Base-by-base conservation (phyloP, 176 grass and related monocot genomes). In the Rhynchospora pubera region DNA sequence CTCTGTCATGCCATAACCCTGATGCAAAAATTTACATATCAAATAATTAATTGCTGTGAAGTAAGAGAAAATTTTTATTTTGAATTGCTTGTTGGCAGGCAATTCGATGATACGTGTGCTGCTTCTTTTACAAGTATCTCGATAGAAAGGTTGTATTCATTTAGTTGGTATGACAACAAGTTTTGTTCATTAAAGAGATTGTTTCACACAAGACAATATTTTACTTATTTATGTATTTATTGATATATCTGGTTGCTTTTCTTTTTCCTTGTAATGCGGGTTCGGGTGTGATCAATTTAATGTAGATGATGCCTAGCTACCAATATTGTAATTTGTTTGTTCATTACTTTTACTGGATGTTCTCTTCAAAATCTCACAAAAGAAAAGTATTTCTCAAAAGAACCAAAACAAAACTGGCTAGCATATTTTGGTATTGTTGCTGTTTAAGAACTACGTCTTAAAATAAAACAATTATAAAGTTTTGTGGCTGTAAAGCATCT, bases 1-100 rank as follows among this genome's bases (percentile, higher is more conserved):
- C 85, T 97, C 94, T 10, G 94, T 97, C 94, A 94, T 89, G 70
- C 94, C 94, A 24, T 97, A 97, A 42, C 94, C 94, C 94, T 97
- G 90, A 30, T 48, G 44, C 19, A 69, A 87, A 82, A 11, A 89
- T 80, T 68, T 51, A 1, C 28, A 39, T 47, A 21, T n/a, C 45
- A 19, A 8, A 13, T 77, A 59, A 14, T 19, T 71, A 13, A 87
- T 19, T 21, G 9, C 48, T 47, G 44, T 51, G 51, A 44, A 15
- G 19, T 74, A 50, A 51, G 1, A 24, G 16, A 11, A 15, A 24
- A 14, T 0, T 7, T 52, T 53, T 28, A 8, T 28, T 53, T 75
- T 75, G 45, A 10, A 66, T 66, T 3, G 12, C 28, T 65, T 65
- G 21, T 13, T 63, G 22, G 8, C 9, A 12, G 63, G 23, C 63